phyloP scores from a whole-genome alignment of 2,329 filamentous ascomycete species.

The Hypoxylon sp. region DNA sequence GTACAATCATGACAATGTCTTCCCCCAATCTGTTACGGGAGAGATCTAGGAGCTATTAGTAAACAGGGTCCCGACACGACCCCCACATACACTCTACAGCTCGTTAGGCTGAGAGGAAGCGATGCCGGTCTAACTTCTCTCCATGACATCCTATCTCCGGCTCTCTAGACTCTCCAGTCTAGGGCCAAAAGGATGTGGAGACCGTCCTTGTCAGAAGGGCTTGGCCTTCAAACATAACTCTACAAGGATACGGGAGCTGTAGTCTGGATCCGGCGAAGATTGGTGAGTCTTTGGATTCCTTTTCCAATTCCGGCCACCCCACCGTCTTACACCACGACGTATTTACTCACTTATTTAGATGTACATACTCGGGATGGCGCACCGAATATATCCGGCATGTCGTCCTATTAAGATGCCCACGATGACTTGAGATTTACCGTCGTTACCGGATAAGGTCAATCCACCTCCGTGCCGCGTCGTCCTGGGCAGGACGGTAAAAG shows the following conservation, averaged over 20 bases:
- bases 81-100: not conserved
- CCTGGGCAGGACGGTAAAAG: conserved; percentile 54
- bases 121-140: not conserved
- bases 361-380: not conserved
- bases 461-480: conserved; percentile 46
- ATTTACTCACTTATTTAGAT: not conserved
- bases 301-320: not conserved
- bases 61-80: not conserved
- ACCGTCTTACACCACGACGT: not conserved
- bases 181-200: not conserved
- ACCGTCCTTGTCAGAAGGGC: not conserved
- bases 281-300: not conserved
- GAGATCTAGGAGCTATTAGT: too few relatives aligned
- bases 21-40: not conserved
- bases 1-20: not conserved
- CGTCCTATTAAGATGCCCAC: not conserved
- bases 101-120: not conserved
- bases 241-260: not conserved
- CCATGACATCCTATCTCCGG: not conserved
- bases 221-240: not conserved
- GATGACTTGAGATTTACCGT: conserved; percentile 14
- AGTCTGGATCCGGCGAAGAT: not conserved
- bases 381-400: not conserved
- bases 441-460: not conserved
- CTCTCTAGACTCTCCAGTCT: not conserved